Evolutionary conservation across 164 flowering plant species (phyloP).

Genomic region (grape (Vitis vinifera)): ASM3070453v1 NC_081816.1:1178501-1179000

Average conservation of each 20-base stretch:
- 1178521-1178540: slow-evolving; percentile 84
- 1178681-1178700: slow-evolving; percentile 67
- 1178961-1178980: no score
- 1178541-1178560: slow-evolving; percentile 61
- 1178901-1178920: neutral
- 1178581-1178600: slow-evolving; percentile 55
- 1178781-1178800: slow-evolving; percentile 76
- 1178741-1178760: slow-evolving; percentile 55
- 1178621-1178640: slow-evolving; percentile 66
- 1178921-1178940: no score
- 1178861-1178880: slow-evolving; percentile 79
- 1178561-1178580: slow-evolving; percentile 73
- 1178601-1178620: slow-evolving; percentile 64
- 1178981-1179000: no score
- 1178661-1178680: slow-evolving; percentile 93
- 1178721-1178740: slow-evolving; percentile 55
- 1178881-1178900: neutral
- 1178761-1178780: slow-evolving; percentile 85
- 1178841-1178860: slow-evolving; percentile 49
- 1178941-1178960: no score
- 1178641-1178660: slow-evolving; percentile 94
- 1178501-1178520: slow-evolving; percentile 93
- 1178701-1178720: slow-evolving; percentile 60
- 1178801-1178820: slow-evolving; percentile 82
- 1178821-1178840: slow-evolving; percentile 66